Evolutionary conservation across 345 rosid genomes (phyloP), one percentile per base, ranked within the genome.

Genomic region (Eucalyptus tenuipes): DNA sequence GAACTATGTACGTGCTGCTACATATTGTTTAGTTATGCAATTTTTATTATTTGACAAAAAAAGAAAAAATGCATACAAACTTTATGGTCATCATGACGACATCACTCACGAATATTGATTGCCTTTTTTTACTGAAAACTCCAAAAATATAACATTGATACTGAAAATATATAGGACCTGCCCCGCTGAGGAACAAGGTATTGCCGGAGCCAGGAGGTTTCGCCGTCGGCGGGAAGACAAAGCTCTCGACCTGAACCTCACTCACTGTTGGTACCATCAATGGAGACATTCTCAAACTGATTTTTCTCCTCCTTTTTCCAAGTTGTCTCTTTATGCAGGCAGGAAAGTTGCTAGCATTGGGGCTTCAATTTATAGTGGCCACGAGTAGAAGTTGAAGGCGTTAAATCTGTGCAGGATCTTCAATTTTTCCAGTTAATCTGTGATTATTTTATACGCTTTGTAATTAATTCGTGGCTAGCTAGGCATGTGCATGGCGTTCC

Each of bases 181-280:
- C 98, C 85, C 99, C 97, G 52, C 92, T 94, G 89, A 96, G 99
- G 95, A 97, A 95, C 68, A 91, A 92, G 6, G 91, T 88, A 8
- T 92, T 93, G 12, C 89, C 49, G n/a, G 98, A 93, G 57, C 95
- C 96, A 4, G 96, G 96, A 55, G 99, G 96, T 71, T 92, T 93
- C 8, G 90, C 92, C 49, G 93, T 45, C 15, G 95, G 93, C 50
- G 93, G 90, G 89, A 97, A 96, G 2, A 91, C 85, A 45, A 94
- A 88, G 90, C 49, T 81, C 66, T 97, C 96, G 84, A 95, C 90
- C 50, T 90, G 89, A 29, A 96, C 86, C 40, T 88, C 93, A 22
- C 95, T 37, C 61, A 92, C 92, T 86, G 90, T 33, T 7, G 91
- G 93, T 44, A 90, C 61, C 25, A 93, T 15, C 42, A 44, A 88